phyloP scores from a whole-genome alignment of 331 rosid species.

The Malus hybrid region DNA sequence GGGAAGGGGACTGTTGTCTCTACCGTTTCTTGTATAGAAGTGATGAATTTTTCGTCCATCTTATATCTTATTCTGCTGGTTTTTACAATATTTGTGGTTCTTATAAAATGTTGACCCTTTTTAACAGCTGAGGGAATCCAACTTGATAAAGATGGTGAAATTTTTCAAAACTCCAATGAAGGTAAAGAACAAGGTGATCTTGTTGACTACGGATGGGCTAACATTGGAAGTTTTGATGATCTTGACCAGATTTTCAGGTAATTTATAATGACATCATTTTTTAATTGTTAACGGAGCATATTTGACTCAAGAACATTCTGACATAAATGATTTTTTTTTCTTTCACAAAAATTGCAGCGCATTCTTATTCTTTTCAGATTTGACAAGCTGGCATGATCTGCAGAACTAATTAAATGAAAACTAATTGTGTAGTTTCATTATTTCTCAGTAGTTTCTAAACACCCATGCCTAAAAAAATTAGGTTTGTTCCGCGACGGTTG shows the following conservation, averaged over 20 bases:
- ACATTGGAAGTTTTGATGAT: slow-evolving; percentile 92
- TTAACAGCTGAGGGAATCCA: slow-evolving; percentile 42
- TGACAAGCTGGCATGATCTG: not conserved
- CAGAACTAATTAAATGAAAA: not conserved
- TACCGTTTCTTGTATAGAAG: not conserved
- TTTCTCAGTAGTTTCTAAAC: not conserved
- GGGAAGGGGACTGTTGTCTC: not conserved
- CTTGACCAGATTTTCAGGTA: slow-evolving; percentile 89
- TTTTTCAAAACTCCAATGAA: slow-evolving; percentile 40
- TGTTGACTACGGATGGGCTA: slow-evolving; percentile 82
- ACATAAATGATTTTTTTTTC: not conserved
- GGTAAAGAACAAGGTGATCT: slow-evolving; percentile 71
- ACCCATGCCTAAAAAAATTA: too few relatives aligned
- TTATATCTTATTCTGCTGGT: not conserved
- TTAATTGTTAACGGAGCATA: not conserved
- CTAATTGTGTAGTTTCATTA: not conserved
- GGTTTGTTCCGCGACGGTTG: too few relatives aligned
- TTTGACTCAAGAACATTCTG: not conserved
- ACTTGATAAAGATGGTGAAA: slow-evolving; percentile 42
- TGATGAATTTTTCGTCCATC: not conserved
- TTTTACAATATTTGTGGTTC: slow-evolving; percentile 1
- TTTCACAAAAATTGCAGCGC: not conserved
- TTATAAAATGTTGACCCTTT: slow-evolving; percentile 21
- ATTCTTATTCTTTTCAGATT: not conserved
- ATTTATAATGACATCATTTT: slow-evolving; percentile 5